Conservation (phyloP, 2,329 filamentous ascomycete genomes). For the Moelleriella libera region DNA sequence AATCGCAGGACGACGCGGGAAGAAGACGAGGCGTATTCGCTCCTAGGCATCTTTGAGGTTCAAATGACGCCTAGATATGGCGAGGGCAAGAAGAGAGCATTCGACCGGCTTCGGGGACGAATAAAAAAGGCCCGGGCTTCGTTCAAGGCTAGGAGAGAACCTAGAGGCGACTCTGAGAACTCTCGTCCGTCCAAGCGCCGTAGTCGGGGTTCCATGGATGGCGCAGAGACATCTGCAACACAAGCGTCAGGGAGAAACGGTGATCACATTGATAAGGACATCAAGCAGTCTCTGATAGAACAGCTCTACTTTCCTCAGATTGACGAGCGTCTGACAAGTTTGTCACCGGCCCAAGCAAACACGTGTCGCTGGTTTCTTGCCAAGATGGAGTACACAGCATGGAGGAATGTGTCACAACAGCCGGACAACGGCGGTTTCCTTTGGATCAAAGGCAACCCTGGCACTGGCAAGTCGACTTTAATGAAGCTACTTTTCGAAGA, state of each 20-base stretch:
- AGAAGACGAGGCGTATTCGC: constrained; percentile 3
- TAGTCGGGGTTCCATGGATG: not conserved
- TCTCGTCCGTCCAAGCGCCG: not conserved
- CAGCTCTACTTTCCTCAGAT: not conserved
- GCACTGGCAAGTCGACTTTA: constrained; percentile 28
- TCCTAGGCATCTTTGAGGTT: constrained; percentile 4
- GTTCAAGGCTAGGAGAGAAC: not conserved
- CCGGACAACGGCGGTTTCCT: constrained; percentile 3
- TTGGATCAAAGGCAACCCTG: constrained; percentile 29
- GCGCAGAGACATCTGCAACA: not conserved
- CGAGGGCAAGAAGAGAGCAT: constrained; percentile 2
- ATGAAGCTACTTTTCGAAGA: constrained; percentile 22
- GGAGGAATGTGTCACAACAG: constrained; percentile 1
- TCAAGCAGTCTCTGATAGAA: not conserved
- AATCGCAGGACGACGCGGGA: constrained; percentile 1
- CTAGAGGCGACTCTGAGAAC: not conserved
- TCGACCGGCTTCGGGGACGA: constrained; percentile 1
- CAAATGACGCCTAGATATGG: constrained; percentile 5
- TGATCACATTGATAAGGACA: not conserved
- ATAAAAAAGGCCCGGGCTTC: not conserved
- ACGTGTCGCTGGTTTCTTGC: not conserved
- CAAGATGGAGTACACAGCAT: not conserved
- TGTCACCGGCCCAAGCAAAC: not conserved
- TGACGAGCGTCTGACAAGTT: not conserved
- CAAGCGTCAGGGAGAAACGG: not conserved